Percentiles rank a stretch among this genome's conserved stretches.
Conservation (phyloP, 2,329 filamentous ascomycete genomes). For the Byssothecium circinans region DNA sequence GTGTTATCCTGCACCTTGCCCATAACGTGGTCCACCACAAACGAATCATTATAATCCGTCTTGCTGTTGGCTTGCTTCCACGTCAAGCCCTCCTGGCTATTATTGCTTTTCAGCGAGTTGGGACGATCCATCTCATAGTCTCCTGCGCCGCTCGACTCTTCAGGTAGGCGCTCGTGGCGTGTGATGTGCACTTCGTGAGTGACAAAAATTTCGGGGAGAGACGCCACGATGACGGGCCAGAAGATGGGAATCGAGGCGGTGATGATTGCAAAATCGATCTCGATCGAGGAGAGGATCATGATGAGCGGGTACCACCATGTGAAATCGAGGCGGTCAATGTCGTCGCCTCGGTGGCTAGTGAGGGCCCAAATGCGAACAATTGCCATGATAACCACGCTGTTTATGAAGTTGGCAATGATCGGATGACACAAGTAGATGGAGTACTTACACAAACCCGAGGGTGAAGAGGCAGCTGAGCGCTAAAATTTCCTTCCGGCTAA, state of each 20-base stretch:
- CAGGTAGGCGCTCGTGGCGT: slow-evolving; percentile 19
- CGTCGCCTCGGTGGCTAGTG: slow-evolving; percentile 18
- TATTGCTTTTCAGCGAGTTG: slow-evolving; percentile 22
- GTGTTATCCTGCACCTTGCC: slow-evolving; percentile 3
- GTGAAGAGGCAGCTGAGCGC: slow-evolving; percentile 32
- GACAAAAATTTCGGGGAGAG: slow-evolving; percentile 37
- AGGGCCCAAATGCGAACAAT: slow-evolving; percentile 33
- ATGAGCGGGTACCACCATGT: slow-evolving; percentile 35
- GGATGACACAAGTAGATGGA: not conserved
- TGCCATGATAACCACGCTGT: slow-evolving; percentile 33
- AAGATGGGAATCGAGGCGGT: slow-evolving; percentile 43
- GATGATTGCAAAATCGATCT: slow-evolving; percentile 41
- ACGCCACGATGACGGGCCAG: slow-evolving; percentile 36
- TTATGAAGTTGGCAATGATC: slow-evolving; percentile 4
- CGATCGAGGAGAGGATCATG: slow-evolving; percentile 35
- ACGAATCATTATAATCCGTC: slow-evolving; percentile 13
- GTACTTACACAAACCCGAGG: slow-evolving; percentile 28
- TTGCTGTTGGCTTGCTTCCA: not conserved
- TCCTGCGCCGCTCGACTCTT: slow-evolving; percentile 11
- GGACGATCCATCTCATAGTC: slow-evolving; percentile 24
- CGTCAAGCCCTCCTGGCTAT: slow-evolving; percentile 26
- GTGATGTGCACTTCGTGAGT: slow-evolving; percentile 38
- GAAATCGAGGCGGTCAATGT: slow-evolving; percentile 26
- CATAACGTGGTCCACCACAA: slow-evolving; percentile 12
- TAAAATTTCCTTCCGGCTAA: slow-evolving; percentile 25